phyloP scores from a whole-genome alignment of 148 eudicot species.

The Amaranthus hypochondriacus region DNA sequence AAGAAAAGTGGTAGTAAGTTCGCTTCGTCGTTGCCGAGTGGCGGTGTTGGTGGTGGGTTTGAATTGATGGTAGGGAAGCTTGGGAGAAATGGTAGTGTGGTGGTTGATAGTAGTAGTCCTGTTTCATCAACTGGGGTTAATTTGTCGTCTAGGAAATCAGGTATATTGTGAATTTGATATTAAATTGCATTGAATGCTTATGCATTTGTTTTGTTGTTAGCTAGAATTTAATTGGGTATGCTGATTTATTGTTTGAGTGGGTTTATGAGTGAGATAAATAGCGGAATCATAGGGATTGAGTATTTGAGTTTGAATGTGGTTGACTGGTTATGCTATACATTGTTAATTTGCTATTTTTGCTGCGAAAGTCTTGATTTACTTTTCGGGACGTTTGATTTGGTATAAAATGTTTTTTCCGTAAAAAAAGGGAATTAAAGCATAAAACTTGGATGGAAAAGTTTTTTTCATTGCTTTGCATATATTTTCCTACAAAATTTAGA shows the following conservation, averaged over 20 bases:
- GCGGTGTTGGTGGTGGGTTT: constrained; percentile 47
- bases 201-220: not conserved
- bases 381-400: too few species aligned
- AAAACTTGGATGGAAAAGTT: too few species aligned
- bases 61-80: constrained; percentile 39
- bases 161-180: constrained; percentile 26
- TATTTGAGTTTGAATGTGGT: too few species aligned
- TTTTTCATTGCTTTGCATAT: too few species aligned
- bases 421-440: too few species aligned
- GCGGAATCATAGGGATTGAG: too few species aligned
- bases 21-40: constrained; percentile 61
- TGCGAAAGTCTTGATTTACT: too few species aligned
- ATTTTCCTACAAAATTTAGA: too few species aligned
- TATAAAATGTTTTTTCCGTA: too few species aligned
- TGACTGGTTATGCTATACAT: too few species aligned
- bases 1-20: constrained; percentile 39
- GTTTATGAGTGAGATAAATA: too few species aligned
- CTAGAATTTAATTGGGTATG: not conserved
- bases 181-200: not conserved
- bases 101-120: constrained; percentile 33
- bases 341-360: too few species aligned
- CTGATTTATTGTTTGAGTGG: not conserved
- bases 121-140: constrained; percentile 46
- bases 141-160: constrained; percentile 33
- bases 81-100: constrained; percentile 20